phyloP scores from a whole-genome alignment of 179 eudicot species.

The Carnegiea gigantea region DNA sequence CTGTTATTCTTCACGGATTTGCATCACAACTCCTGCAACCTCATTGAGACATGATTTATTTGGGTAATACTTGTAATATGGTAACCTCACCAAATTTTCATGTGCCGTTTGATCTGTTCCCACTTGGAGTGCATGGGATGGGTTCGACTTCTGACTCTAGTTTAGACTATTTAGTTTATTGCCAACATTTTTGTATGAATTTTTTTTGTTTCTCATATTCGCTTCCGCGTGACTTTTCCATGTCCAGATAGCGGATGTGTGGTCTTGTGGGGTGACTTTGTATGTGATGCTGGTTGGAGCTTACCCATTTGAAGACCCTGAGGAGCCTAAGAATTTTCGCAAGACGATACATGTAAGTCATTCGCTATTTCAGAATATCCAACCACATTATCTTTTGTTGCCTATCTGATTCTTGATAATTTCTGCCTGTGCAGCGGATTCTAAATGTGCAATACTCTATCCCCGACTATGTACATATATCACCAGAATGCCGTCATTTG shows the following conservation, averaged over 20 bases:
- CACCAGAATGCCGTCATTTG: constrained; percentile 87
- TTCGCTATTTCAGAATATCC: neutral
- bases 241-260: constrained; percentile 91
- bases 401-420: constrained; percentile 24
- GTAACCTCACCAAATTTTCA: too few relatives aligned
- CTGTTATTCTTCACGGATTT: neutral
- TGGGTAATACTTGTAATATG: too few relatives aligned
- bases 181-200: neutral
- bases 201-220: neutral
- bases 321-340: constrained; percentile 88
- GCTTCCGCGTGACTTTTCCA: constrained; percentile 11
- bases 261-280: constrained; percentile 98
- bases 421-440: constrained; percentile 67
- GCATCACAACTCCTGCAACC: too few relatives aligned
- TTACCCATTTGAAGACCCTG: constrained; percentile 97
- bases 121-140: too few relatives aligned
- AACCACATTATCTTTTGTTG: constrained; percentile 3
- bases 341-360: constrained; percentile 79
- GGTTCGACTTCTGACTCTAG: too few relatives aligned
- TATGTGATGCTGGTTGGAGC: constrained; percentile 98
- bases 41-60: too few relatives aligned
- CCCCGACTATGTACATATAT: constrained; percentile 94
- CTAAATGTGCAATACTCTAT: constrained; percentile 90
- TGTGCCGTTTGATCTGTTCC: too few relatives aligned
- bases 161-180: too few relatives aligned